Percentiles rank a stretch among this genome's conserved stretches.
phyloP scores from a whole-genome alignment of 192 early-diverging fungal species.

The Podila verticillata region DNA sequence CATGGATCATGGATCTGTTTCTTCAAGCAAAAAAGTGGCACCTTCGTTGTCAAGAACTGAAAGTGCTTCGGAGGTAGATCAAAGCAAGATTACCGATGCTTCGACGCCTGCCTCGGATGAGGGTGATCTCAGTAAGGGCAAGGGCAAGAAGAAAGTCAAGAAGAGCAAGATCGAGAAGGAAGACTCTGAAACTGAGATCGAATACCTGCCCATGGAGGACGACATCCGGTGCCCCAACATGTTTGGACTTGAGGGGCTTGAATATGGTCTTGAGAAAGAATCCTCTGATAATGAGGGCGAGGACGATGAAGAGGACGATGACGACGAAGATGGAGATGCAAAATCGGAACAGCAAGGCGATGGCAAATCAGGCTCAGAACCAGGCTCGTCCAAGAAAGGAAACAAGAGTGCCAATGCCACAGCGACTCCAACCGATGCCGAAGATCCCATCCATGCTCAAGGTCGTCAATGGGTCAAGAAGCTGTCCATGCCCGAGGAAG shows the following conservation, averaged over 20 bases:
- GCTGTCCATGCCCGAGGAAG: constrained; percentile 33
- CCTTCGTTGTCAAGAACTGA: no score
- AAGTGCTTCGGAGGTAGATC: no score
- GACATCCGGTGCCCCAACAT: constrained; percentile 33
- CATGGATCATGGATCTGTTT: background rate
- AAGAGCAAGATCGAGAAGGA: background rate
- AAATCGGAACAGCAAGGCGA: background rate
- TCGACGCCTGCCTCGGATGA: no score
- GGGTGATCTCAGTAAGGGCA: background rate
- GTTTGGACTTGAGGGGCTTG: constrained; percentile 32
- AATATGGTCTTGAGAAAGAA: background rate
- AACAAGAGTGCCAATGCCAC: background rate
- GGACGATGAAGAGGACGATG: constrained; percentile 23
- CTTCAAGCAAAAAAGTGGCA: no score
- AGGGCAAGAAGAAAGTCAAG: background rate
- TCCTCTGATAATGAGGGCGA: constrained; percentile 19
- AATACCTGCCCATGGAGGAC: constrained; percentile 30
- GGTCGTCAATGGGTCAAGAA: constrained; percentile 39
- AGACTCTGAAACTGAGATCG: constrained; percentile 11
- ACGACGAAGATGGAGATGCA: constrained; percentile 13
- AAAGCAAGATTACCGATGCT: no score
- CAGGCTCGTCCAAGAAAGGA: constrained; percentile 3
- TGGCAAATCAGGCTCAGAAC: background rate
- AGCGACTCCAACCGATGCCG: background rate
- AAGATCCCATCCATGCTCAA: constrained; percentile 35